Evolutionary conservation across 2,329 filamentous ascomycete species (phyloP), one percentile per base, ranked within the genome.

Genomic region (Fusarium pseudocircinatum): DNA sequence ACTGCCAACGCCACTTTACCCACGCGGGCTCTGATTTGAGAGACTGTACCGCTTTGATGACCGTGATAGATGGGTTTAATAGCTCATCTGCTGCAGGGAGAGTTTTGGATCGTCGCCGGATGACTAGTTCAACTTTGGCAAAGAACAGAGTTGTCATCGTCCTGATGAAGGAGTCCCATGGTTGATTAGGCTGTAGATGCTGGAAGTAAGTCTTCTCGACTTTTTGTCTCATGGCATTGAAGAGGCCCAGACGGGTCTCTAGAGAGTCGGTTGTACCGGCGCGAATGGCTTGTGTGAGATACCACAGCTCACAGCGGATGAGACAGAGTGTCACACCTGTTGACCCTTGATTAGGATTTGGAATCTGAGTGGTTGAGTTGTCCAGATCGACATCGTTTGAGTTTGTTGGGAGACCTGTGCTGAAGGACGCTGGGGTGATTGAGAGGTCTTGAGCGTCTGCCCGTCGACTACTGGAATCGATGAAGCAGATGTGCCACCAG

Each of bases 401-500:
- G 60, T 86, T 86, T 7, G 72, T 67, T 0, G 86, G 86, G 12
- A 83, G 74, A n/a, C 80, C 74, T 2, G 84, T 85, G 59, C 86
- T 82, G 34, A 83, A 86, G 4, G 63, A 70, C 0, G 42, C 42
- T n/a, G 69, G 65, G 9, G 72, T 67, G n/a, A 78, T 52, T 3
- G 73, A 74, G 2, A 79, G 40, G 5, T 76, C 76, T n/a, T 59
- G 54, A 4, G 74, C 46, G 4, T 57, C 67, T 2, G 65, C 34
- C n/a, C 34, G 47, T 42, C 71, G 67, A 39, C 59, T 73, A 15
- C 42, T 63, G 6, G 77, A 79, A 39, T 80, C 77, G 6, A 80
- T 46, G 44, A 80, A 78, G 52, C 77, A 78, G 13, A 80, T 75
- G 15, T 80, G 79, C 77, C 78, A 78, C 77, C 78, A 79, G 2